Percentiles rank a stretch among this genome's conserved stretches.
These are phyloP conservation scores for Saussurea involucrata DNA, from an alignment of 129 eudicot genomes.

Conservation along the genomic window DNA sequence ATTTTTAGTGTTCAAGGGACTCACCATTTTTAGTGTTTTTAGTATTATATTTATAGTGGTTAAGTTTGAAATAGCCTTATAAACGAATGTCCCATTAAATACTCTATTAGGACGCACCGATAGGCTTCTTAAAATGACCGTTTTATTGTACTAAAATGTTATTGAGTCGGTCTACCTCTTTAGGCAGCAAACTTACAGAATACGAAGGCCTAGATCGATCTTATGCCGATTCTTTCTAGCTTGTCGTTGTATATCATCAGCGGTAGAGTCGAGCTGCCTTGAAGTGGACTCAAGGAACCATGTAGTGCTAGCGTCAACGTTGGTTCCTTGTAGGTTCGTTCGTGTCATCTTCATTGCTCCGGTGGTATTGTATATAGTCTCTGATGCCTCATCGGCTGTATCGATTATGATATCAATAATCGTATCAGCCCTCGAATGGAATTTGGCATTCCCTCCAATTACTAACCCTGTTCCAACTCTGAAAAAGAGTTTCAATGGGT, in stretches of 20 bases:
- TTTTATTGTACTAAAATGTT: background rate
- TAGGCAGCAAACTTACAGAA: conserved; percentile 39
- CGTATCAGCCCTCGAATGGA: conserved; percentile 67
- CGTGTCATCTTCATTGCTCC: conserved; percentile 69
- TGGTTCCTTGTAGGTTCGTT: conserved; percentile 41
- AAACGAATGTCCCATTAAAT: too few relatives aligned
- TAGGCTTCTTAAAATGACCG: background rate
- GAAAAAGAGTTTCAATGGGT: background rate
- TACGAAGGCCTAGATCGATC: conserved; percentile 58
- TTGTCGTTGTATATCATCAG: conserved; percentile 55
- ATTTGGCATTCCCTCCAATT: conserved; percentile 70
- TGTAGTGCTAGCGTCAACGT: conserved; percentile 36
- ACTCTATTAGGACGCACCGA: background rate
- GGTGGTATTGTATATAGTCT: conserved; percentile 66
- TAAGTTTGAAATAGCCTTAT: too few relatives aligned
- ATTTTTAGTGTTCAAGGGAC: too few relatives aligned
- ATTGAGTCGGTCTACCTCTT: background rate
- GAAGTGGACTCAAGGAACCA: conserved; percentile 66
- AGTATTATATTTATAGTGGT: too few relatives aligned
- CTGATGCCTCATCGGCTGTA: conserved; percentile 81
- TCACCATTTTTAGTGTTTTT: too few relatives aligned
- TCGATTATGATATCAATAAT: conserved; percentile 62
- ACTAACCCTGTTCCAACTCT: conserved; percentile 70
- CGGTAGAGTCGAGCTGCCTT: conserved; percentile 51
- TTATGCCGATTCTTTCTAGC: conserved; percentile 60